These are phyloP conservation scores for Podospora fimiseda DNA, from an alignment of 495 filamentous ascomycete species.

Conservation along the genomic window DNA sequence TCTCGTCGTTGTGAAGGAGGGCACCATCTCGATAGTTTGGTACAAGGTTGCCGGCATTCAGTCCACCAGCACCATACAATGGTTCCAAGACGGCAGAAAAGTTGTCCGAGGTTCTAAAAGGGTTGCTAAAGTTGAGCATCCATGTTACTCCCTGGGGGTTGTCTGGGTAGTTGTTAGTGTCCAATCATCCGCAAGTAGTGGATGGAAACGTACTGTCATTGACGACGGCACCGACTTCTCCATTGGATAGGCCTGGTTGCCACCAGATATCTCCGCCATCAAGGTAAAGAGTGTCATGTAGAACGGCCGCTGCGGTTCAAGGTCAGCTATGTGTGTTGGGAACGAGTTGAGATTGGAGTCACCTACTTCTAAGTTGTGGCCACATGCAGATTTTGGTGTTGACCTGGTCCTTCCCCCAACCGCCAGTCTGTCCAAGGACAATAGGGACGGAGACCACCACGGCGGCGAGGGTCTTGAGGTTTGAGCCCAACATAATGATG, in stretches of 20 bases:
- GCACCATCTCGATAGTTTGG: slow-evolving; percentile 57
- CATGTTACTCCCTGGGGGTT: slow-evolving; percentile 46
- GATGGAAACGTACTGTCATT: slow-evolving; percentile 31
- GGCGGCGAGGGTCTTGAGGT: slow-evolving; percentile 13
- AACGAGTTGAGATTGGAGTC: background rate
- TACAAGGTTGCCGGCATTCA: slow-evolving; percentile 47
- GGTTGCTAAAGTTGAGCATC: slow-evolving; percentile 50
- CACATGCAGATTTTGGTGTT: slow-evolving; percentile 56
- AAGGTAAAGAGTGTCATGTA: slow-evolving; percentile 61
- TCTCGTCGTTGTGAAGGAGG: slow-evolving; percentile 59
- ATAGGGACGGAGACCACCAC: slow-evolving; percentile 19
- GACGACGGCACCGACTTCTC: slow-evolving; percentile 9
- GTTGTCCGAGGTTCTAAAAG: slow-evolving; percentile 52
- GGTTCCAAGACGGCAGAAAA: slow-evolving; percentile 44
- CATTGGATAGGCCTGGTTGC: slow-evolving; percentile 38
- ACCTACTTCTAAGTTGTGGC: slow-evolving; percentile 47
- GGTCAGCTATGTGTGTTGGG: slow-evolving; percentile 13
- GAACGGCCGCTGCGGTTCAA: slow-evolving; percentile 44
- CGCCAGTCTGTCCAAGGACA: slow-evolving; percentile 26
- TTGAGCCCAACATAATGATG: slow-evolving; percentile 16
- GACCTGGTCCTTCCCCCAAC: slow-evolving; percentile 37
- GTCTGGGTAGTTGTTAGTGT: slow-evolving; percentile 17
- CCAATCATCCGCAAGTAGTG: too few relatives aligned
- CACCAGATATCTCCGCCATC: slow-evolving; percentile 58
- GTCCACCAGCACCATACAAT: slow-evolving; percentile 38